Base-by-base conservation (phyloP, 129 eudicot species). In the Helianthus tuberosus region DNA sequence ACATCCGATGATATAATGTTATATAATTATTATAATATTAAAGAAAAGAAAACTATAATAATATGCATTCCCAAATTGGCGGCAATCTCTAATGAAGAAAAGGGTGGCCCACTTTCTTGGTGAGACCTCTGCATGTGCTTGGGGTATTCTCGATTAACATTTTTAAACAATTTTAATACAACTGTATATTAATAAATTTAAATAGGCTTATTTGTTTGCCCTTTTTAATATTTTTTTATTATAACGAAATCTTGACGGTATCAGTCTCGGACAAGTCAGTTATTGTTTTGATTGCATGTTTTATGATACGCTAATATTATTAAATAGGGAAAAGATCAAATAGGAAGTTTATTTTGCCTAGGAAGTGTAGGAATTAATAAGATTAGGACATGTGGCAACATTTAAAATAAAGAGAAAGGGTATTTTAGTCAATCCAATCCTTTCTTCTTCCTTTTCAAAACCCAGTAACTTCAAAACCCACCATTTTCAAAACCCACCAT, bases 51-150 rank as follows among this genome's bases (percentile, higher is more conserved):
- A 65, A 52, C 58, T 62, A 50, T 73, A 71, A 66, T 68, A 87
- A 49, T 72, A 64, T 64, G 70, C 66, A 79, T 80, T 81, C 85
- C 89, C 87, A 81, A 84, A 75, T 84, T 86, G 86, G 79, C 86
- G 96, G 87, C 80, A 83, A 82, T 90, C 85, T 78, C 79, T 77
- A 60, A 77, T 69, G 81, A 69, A 27, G 81, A 73, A 72, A 25
- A 60, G 66, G 49, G 66, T 84, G 90, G 66, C 86, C 89, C 87
- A 82, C 86, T 47, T 60, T 74, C 51, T 53, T 71, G 53, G 78
- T 77, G 64, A 79, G 81, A 81, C 52, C 79, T 74, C 73, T 55
- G 77, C 87, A 83, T 81, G 83, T 75, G 91, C 78, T 66, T 77
- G 79, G 79, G 83, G 76, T 75, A 86, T 68, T 74, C 68, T 41